Base-by-base conservation (phyloP, 169 alveolate genomes). In the Condylostoma magnum region DNA sequence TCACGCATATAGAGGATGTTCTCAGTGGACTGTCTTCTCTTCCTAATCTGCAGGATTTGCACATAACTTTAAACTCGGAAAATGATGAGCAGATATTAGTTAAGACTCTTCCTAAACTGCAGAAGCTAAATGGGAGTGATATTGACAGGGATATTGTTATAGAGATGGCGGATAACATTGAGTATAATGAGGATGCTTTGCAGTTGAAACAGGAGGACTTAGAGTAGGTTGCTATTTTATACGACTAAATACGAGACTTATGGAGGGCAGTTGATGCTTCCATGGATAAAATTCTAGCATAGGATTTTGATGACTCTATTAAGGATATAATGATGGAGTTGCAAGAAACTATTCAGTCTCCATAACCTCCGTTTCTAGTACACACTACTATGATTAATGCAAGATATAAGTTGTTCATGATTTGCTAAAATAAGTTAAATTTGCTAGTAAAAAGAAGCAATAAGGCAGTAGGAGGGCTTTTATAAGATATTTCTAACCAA, bases 41-140 rank as follows among this genome's bases (percentile, higher is more conserved):
- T n/a, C 84, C 87, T 18, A 73, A 54, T 65, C 67, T 85, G n/a
- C 48, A 50, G 27, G 69, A 81, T 66, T 73, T 85, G 44, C 70
- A 72, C 44, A 78, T 80, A 53, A 72, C 72, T 51, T 46, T 77
- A 51, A 68, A 63, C 15, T 66, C 71, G 8, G 58, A 80, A 58
- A 78, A 81, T 38, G 84, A 87, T 52, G 84, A 63, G 50, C 38
- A 78, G 51, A 71, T 58, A 48, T 55, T 80, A n/a, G 44, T 77
- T 54, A 70, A 80, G 30, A 68, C 70, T 50, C 58, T 80, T n/a
- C 80, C 85, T 1, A 63, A 76, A 57, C 48, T 80, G n/a, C 46
- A 48, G 50, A 37, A 44, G 34, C 28, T 80, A 53, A 83, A 83
- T 69, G 76, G 66, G 34, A 63, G 70, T 52, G 41, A 22, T 41